phyloP scores from a whole-genome alignment of 345 rosid species.

The Melaleuca alternifolia region DNA sequence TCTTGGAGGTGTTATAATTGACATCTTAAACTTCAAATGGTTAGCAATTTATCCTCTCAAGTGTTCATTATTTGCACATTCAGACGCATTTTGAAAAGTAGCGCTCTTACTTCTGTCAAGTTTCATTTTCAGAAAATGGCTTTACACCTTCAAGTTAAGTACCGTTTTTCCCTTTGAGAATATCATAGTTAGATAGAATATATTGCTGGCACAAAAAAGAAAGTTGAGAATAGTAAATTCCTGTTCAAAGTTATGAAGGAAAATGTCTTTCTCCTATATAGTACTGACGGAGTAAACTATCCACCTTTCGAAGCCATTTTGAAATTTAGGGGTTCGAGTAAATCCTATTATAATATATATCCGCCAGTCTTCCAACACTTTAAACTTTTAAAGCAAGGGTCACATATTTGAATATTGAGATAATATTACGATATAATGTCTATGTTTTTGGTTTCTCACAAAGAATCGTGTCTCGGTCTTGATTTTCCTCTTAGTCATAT shows the following conservation, averaged over 20 bases:
- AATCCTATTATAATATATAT: neutral
- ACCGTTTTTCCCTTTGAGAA: neutral
- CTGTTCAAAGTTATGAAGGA: neutral
- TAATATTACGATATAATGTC: neutral
- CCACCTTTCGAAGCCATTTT: neutral
- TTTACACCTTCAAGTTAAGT: neutral
- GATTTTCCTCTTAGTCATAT: neutral
- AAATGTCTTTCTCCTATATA: neutral
- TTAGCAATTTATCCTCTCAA: neutral
- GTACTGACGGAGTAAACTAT: neutral
- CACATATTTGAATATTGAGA: neutral
- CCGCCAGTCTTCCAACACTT: neutral
- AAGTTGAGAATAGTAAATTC: neutral
- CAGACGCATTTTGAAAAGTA: neutral
- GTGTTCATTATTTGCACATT: neutral
- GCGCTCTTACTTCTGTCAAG: neutral
- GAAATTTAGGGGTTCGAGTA: neutral
- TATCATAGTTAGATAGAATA: neutral
- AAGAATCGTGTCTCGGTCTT: neutral
- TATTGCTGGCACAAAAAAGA: neutral
- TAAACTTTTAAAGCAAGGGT: neutral
- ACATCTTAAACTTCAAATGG: neutral
- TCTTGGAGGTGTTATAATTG: neutral
- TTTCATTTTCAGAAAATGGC: neutral
- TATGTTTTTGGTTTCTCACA: neutral